Base-by-base conservation (phyloP, 2,329 filamentous ascomycete genomes). In the Didymella keratinophila region DNA sequence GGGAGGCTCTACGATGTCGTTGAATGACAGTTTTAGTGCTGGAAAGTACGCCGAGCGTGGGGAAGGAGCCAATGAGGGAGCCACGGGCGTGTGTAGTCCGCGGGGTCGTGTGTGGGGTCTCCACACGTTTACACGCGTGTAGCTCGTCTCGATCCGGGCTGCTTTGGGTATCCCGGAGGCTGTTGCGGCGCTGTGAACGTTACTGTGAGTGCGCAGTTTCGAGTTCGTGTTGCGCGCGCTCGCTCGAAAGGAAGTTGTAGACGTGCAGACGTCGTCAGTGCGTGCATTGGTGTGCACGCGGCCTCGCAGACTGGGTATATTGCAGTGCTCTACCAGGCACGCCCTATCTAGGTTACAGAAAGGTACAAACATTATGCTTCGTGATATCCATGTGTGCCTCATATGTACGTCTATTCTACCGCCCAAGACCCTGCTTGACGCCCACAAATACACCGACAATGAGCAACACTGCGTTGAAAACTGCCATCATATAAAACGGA, bases 401-500 rank as follows among this genome's bases (percentile, higher is more conserved):
- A n/a, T 58, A 58, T 53, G 39, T 46, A 52, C 55, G 16, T 16
- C 2, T 16, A 14, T 10, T 49, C 34, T 43, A 68, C 37, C 47
- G 54, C 34, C 50, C 39, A n/a, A 48, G 47, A 14, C 46, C 58
- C 36, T 67, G 61, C 61, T 56, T 50, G 4, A 52, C 56, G 10
- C 58, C 57, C 3, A 73, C 69, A 16, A 53, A 65, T 11, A 73
- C 30, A 2, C 67, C 71, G 1, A 75, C 83, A 7, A 87, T 71
- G 12, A 96, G 79, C 53, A 97, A 76, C 1, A 92, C 63, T 0
- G 79, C 90, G 73, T 98, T 98, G 75, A 98, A 98, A 0, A 81
- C 81, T 0, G 93, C 93, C 89, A 99, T 94, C 83, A 98, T 89
- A 74, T 93, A 97, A 75, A 99, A 98, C 0, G 95, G 95, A 11